Base-by-base conservation (phyloP, 257 asterid species). In the Lycium ferocissimum region DNA sequence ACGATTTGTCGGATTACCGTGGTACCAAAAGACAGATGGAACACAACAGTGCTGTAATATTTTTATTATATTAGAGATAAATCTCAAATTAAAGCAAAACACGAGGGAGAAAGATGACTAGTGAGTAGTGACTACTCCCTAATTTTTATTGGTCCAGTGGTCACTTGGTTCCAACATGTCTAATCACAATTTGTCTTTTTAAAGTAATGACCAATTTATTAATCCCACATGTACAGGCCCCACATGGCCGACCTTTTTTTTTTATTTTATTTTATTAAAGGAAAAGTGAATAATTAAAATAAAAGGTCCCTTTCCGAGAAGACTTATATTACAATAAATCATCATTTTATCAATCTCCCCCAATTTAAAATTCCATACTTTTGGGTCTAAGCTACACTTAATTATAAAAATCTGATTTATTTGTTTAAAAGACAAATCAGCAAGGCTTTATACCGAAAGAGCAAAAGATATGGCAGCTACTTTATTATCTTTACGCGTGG, bases 401-500 rank as follows among this genome's bases (percentile, higher is more conserved):
- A 22, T 54, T 63, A 58, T 45, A n/a, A 70, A 7, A 22, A 35
- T 26, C 43, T 83, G n/a, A 40, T 51, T 65, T 84, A 83, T 85
- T 78, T 87, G 61, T 85, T 78, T 87, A 61, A 81, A 51, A 63
- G 71, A 80, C 81, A 89, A 82, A 87, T 84, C 79, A 72, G 81
- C 83, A 58, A 37, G 72, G 14, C 87, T 88, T 83, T 49, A 81
- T 88, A 90, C 91, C 90, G 93, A 90, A 90, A 89, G 91, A 86
- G 84, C 45, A 67, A 88, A 86, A 79, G 85, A 84, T 69, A 33
- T 70, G 76, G 17, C 14, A 38, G 47, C 22, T 63, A 78, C 88
- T 51, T 90, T 85, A 79, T 63, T 75, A 22, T 67, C 63, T 83
- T n/a, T 66, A 83, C 35, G 58, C 6, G 79, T 80, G 81, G 84